Percentiles rank a stretch among this genome's conserved stretches.
Evolutionary conservation across 805 yeast genomes (phyloP).

Genomic region (Teunomyces barrocoloradensis): DNA sequence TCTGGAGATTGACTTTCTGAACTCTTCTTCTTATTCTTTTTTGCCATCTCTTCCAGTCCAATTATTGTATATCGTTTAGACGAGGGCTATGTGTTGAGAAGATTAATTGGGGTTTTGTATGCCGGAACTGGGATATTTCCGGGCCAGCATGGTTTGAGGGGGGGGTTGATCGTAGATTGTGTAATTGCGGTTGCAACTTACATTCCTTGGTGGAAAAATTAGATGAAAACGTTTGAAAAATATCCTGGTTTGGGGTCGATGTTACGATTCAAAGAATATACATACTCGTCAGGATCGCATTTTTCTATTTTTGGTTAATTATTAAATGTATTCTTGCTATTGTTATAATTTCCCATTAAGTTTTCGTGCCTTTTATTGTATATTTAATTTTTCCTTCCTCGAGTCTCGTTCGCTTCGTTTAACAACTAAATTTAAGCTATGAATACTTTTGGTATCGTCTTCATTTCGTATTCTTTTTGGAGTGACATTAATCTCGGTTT

Average conservation of each 20-base stretch:
- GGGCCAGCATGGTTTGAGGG: neutral
- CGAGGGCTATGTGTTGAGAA: neutral
- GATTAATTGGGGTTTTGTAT: neutral
- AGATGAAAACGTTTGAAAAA: neutral
- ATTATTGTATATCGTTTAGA: neutral
- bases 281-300: neutral
- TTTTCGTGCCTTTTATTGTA: neutral
- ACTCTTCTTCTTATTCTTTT: constrained; percentile 5
- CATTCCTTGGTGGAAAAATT: neutral
- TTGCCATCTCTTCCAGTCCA: constrained; percentile 1
- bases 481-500: neutral
- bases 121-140: neutral
- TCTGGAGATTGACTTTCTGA: neutral
- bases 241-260: neutral
- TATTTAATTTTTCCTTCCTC: neutral
- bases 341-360: no score
- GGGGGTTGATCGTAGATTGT: neutral
- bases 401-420: neutral
- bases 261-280: neutral
- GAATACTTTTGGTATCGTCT: constrained; percentile 8
- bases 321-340: neutral
- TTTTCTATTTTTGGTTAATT: neutral
- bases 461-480: neutral
- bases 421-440: constrained; percentile 8
- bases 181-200: neutral